A percentile compares a stretch with the other conserved stretches of the same genome.
Evolutionary conservation across 108 stramenopile genomes (phyloP).

Genomic region (Pelagomonas calceolata): DNA sequence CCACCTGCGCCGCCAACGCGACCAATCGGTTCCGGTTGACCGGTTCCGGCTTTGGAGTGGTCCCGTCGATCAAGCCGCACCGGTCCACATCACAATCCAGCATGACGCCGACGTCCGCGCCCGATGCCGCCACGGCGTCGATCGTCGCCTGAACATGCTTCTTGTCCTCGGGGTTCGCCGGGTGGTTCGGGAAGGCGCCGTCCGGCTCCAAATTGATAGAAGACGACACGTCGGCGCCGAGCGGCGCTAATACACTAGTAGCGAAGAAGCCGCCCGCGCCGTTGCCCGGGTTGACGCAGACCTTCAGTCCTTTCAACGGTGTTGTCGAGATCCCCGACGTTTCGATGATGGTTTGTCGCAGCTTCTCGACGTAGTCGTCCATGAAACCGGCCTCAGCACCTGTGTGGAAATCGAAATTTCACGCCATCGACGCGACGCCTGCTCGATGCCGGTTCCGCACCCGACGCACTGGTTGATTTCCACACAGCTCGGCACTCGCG

Average conservation of each 20-base stretch:
- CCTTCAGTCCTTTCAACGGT: slow-evolving; percentile 48
- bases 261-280: slow-evolving; percentile 62
- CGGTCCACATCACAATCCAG: slow-evolving; percentile 77
- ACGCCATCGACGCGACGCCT: no score
- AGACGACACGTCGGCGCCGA: slow-evolving; percentile 56
- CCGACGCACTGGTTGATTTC: no score
- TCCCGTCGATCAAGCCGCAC: slow-evolving; percentile 49
- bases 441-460: no score
- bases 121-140: slow-evolving; percentile 33
- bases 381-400: no score
- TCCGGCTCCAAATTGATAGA: slow-evolving; percentile 46
- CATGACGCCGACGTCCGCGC: slow-evolving; percentile 67
- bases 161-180: slow-evolving; percentile 68
- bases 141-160: slow-evolving; percentile 55
- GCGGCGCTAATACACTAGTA: slow-evolving; percentile 37
- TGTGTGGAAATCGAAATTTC: no score
- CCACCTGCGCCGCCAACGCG: slow-evolving; percentile 49
- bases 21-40: slow-evolving; percentile 67
- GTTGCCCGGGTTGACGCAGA: slow-evolving; percentile 64
- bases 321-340: neutral
- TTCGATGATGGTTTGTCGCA: no score
- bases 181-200: slow-evolving; percentile 41
- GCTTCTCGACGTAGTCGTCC: no score
- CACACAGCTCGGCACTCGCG: no score
- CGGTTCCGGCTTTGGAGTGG: slow-evolving; percentile 38